phyloP scores from a whole-genome alignment of 1,284 basidiomycete genomes.

The Exobasidium cylindrosporum region DNA sequence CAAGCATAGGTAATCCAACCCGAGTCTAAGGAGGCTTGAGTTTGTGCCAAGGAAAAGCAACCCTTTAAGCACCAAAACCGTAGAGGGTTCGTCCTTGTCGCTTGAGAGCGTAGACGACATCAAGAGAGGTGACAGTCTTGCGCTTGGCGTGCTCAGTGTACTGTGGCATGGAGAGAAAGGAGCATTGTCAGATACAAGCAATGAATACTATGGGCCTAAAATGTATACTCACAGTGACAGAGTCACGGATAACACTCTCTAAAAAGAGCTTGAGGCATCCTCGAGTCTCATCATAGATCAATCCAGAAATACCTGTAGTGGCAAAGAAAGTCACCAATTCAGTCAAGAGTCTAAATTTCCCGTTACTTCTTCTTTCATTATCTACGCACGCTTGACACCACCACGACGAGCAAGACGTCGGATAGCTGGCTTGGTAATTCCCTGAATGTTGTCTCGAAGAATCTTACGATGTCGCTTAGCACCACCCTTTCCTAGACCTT shows the following conservation, averaged over 20 bases:
- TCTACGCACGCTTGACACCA: constrained; percentile 53
- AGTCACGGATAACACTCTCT: constrained; percentile 80
- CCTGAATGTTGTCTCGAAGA: constrained; percentile 55
- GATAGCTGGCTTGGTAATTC: constrained; percentile 88
- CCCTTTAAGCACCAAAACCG: constrained; percentile 58
- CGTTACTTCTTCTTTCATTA: too few relatives aligned
- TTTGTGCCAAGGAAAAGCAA: background rate
- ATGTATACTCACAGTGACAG: constrained; percentile 63
- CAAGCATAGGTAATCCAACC: too few relatives aligned
- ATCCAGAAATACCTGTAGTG: constrained; percentile 63
- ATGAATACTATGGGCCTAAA: too few relatives aligned
- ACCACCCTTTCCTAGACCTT: constrained; percentile 56
- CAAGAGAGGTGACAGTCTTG: constrained; percentile 84
- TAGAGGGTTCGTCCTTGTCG: constrained; percentile 75
- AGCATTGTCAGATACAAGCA: too few relatives aligned
- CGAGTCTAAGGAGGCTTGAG: too few relatives aligned
- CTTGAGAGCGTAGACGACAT: constrained; percentile 91
- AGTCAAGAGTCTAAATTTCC: too few relatives aligned
- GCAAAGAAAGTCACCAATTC: background rate
- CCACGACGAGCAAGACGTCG: constrained; percentile 93
- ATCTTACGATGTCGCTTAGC: constrained; percentile 56
- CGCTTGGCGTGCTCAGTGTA: constrained; percentile 95
- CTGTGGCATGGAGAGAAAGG: background rate
- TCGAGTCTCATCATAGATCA: constrained; percentile 93
- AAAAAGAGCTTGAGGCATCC: constrained; percentile 79